phyloP scores from a whole-genome alignment of 2,329 filamentous ascomycete genomes.

The Penicillium sp. region DNA sequence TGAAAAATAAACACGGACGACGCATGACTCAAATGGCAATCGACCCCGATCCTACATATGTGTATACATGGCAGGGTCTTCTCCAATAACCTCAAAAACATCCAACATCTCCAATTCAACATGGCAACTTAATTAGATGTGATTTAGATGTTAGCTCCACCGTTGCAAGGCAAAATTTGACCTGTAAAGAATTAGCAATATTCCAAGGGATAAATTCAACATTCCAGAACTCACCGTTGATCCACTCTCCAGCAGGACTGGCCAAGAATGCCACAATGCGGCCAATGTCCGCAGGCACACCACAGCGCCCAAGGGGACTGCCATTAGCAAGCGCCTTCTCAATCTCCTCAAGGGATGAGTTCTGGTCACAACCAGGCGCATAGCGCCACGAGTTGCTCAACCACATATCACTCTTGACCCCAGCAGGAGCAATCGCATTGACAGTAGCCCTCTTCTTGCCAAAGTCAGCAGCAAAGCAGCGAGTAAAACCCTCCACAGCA shows the following conservation, averaged over 20 bases:
- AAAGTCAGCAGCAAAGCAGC: conserved; percentile 68
- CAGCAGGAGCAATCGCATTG: conserved; percentile 26
- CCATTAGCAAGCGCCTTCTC: conserved; percentile 54
- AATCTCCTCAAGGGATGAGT: conserved; percentile 49
- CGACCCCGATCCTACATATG: background rate
- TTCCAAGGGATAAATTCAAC: background rate
- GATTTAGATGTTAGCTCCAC: conserved; percentile 25
- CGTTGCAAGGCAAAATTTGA: conserved; percentile 23
- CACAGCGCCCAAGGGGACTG: conserved; percentile 60
- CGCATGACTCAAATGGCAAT: background rate
- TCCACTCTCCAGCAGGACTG: conserved; percentile 61
- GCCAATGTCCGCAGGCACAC: conserved; percentile 57
- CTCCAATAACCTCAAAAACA: background rate
- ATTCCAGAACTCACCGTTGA: conserved; percentile 53
- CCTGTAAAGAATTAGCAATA: conserved; percentile 11
- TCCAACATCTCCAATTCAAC: background rate
- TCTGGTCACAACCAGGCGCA: conserved; percentile 49
- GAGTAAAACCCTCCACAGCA: conserved; percentile 72
- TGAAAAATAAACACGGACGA: background rate
- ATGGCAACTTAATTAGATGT: background rate
- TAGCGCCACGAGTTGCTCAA: conserved; percentile 66
- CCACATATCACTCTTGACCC: conserved; percentile 62
- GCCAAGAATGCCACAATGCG: conserved; percentile 56
- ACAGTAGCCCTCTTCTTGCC: conserved; percentile 51
- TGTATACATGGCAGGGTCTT: background rate